Evolutionary conservation across 305 asterid species (phyloP).

Genomic region (Andrographis paniculata): DNA sequence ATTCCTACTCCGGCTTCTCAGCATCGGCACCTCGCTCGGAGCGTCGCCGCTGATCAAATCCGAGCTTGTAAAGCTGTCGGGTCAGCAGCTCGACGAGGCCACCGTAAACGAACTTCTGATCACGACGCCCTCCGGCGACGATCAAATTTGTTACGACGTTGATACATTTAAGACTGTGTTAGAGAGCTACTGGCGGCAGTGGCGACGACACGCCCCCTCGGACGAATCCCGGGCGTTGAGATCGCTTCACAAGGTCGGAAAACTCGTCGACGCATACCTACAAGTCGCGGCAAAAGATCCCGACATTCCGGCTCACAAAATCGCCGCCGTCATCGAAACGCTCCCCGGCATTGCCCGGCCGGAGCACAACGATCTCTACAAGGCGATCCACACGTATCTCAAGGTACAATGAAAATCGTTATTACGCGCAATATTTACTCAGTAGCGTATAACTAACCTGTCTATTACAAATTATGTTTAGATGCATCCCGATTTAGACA

Average conservation of each 20-base stretch:
- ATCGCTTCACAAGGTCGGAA: conserved; percentile 35
- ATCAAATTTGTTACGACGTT: conserved; percentile 25
- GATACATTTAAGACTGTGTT: conserved; percentile 43
- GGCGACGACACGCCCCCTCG: conserved; percentile 31
- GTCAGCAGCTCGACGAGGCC: conserved; percentile 58
- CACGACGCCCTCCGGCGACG: conserved; percentile 14
- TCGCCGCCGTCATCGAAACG: conserved; percentile 48
- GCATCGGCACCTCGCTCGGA: conserved; percentile 27
- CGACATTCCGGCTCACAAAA: conserved; percentile 31
- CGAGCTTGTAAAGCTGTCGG: conserved; percentile 48
- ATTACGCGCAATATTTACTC: not conserved
- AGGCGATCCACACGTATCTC: conserved; percentile 55
- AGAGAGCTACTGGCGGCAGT: conserved; percentile 53
- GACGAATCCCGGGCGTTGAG: conserved; percentile 25
- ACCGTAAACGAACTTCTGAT: conserved; percentile 38
- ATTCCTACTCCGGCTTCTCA: conserved; percentile 53
- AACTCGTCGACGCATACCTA: conserved; percentile 56
- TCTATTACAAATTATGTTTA: conserved; percentile 15
- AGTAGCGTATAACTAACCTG: not conserved
- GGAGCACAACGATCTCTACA: conserved; percentile 56
- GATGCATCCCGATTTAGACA: conserved; percentile 65
- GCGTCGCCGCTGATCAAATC: conserved; percentile 46
- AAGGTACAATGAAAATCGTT: conserved; percentile 27
- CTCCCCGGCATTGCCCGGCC: conserved; percentile 65
- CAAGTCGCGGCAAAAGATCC: conserved; percentile 47